Conservation (phyloP, 2,329 filamentous ascomycete species). For the Fusarium sambucinum region DNA sequence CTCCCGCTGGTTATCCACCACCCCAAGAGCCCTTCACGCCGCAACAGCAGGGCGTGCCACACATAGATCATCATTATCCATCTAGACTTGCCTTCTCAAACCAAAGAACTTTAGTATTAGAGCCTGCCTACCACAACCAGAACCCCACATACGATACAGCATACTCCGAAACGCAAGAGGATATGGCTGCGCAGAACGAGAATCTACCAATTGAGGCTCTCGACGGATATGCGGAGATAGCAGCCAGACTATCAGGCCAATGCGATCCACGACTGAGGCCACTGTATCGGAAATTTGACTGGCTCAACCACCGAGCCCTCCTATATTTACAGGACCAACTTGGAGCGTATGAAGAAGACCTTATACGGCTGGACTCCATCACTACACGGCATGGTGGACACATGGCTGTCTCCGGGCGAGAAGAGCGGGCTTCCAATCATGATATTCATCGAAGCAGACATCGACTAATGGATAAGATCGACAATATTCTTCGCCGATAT, state of each 20-base stretch:
- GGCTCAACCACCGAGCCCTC: slow-evolving; percentile 83
- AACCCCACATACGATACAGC: slow-evolving; percentile 9
- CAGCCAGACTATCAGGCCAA: slow-evolving; percentile 61
- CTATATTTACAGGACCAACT: slow-evolving; percentile 90
- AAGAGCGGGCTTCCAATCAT: slow-evolving; percentile 11
- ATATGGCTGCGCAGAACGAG: slow-evolving; percentile 36
- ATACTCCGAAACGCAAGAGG: slow-evolving; percentile 16
- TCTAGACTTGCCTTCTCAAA: slow-evolving; percentile 16
- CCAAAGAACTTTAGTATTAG: slow-evolving; percentile 5
- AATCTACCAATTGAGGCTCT: slow-evolving; percentile 57
- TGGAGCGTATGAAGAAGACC: slow-evolving; percentile 80
- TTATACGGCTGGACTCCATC: slow-evolving; percentile 74
- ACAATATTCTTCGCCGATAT: slow-evolving; percentile 14
- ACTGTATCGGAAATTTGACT: slow-evolving; percentile 85
- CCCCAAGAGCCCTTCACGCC: slow-evolving; percentile 19
- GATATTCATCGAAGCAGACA: slow-evolving; percentile 12
- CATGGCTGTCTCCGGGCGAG: slow-evolving; percentile 29
- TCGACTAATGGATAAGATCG: slow-evolving; percentile 15
- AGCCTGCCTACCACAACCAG: slow-evolving; percentile 6
- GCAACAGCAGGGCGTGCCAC: slow-evolving; percentile 14
- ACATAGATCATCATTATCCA: slow-evolving; percentile 20
- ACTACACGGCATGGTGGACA: slow-evolving; percentile 60
- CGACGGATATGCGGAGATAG: slow-evolving; percentile 73
- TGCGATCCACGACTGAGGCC: slow-evolving; percentile 59
- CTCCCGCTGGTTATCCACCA: slow-evolving; percentile 32